These are phyloP conservation scores for Peronospora belbahrii DNA, from an alignment of 352 stramenopile species.

Conservation along the genomic window DNA sequence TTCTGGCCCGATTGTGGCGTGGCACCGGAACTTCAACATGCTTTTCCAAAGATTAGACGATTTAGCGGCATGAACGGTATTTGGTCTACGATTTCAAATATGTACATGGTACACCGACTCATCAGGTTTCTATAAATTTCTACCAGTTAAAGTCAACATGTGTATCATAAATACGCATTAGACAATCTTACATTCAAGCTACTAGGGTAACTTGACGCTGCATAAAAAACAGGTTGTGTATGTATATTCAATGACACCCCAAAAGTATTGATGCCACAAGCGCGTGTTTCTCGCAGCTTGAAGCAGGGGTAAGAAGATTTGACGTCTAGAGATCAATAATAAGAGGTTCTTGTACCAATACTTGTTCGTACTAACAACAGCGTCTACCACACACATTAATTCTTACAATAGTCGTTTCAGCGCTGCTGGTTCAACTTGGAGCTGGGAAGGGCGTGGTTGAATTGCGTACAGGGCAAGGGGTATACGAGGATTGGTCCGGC, in stretches of 20 bases:
- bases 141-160: not conserved
- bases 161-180: not conserved
- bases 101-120: not conserved
- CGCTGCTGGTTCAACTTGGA: slow-evolving; percentile 26
- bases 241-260: not conserved
- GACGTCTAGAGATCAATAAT: slow-evolving; percentile 9
- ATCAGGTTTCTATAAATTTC: no score
- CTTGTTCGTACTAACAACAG: not conserved
- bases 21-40: slow-evolving; percentile 22
- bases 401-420: slow-evolving; percentile 16
- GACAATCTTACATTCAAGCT: not conserved
- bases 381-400: slow-evolving; percentile 10
- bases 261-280: not conserved
- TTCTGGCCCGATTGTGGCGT: slow-evolving; percentile 1
- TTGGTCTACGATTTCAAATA: slow-evolving; percentile 7
- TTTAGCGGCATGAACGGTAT: slow-evolving; percentile 5
- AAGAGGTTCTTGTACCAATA: not conserved
- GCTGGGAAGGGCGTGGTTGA: slow-evolving; percentile 19
- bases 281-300: slow-evolving; percentile 24
- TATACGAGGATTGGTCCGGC: slow-evolving; percentile 2
- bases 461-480: slow-evolving; percentile 15
- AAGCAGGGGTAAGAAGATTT: slow-evolving; percentile 18
- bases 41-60: slow-evolving; percentile 22
- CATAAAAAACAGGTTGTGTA: not conserved
- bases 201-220: not conserved